Base-by-base conservation (phyloP, 495 filamentous ascomycete species). In the Durotheca rogersii region DNA sequence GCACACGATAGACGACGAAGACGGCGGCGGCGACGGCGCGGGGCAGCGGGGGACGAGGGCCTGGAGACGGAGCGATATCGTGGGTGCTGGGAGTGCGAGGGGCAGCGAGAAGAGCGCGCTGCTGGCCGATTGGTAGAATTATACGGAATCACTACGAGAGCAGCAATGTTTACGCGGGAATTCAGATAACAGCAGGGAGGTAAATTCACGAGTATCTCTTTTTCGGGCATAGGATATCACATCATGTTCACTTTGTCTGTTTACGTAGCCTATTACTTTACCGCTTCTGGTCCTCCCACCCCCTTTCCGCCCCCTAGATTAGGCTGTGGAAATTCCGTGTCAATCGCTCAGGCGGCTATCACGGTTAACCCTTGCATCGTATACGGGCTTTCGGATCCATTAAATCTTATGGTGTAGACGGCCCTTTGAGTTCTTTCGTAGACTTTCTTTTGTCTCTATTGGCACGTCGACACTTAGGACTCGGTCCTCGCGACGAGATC, bases 1-100 rank as follows among this genome's bases (percentile, higher is more conserved):
- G 80, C 77, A 87, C 67, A 93, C 89, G 9, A 56, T 69, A 41
- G 67, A 67, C 15, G 66, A 61, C 16, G 58, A 60, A 12, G 46
- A 51, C 0, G 61, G 21, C 10, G 16, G 32, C 12, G 47, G 23
- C 11, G 55, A 43, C 6, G 29, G 15, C 37, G 17, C 15, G 27
- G 29, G 30, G 21, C 18, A 17, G 25, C 50, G 0, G 23, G 33
- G 6, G 35, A 40, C 18, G 46, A 45, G 47, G 42, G 15, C 7
- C 18, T 14, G 9, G 9, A 10, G 19, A n/a, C n/a, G n/a, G n/a
- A n/a, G n/a, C n/a, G n/a, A n/a, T 7, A 49, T n/a, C n/a, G 12
- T 38, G 23, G 34, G 40, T 33, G 27, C 32, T 38, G 16, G 33
- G 23, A 12, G 16, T 11, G 9, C 9, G 36, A 37, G 49, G 56